A percentile compares a stretch with the other conserved stretches of the same genome.
Evolutionary conservation across 2,329 filamentous ascomycete genomes (phyloP).

Genomic region (Cordyceps javanica): DNA sequence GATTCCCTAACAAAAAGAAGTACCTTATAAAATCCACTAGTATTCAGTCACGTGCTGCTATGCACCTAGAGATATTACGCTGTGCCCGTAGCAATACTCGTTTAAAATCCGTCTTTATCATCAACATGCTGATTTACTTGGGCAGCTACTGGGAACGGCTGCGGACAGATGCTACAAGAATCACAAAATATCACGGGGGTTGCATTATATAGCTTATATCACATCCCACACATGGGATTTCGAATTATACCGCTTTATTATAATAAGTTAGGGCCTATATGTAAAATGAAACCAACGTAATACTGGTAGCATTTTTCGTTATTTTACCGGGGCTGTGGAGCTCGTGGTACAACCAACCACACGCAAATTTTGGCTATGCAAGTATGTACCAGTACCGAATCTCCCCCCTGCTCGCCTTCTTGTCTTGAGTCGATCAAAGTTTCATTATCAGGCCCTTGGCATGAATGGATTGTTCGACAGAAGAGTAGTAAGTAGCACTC

Average conservation of each 20-base stretch:
- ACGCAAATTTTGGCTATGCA: neutral
- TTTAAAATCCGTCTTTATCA: conserved; percentile 1
- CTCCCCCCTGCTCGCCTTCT: neutral
- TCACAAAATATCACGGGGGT: conserved; percentile 2
- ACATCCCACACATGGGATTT: neutral
- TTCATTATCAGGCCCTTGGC: no score
- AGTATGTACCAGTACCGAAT: neutral
- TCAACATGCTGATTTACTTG: neutral
- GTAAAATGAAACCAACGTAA: no score
- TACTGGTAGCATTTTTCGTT: neutral
- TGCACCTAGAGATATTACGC: no score
- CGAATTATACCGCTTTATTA: neutral
- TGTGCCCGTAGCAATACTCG: no score
- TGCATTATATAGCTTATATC: neutral
- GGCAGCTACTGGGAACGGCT: conserved; percentile 1
- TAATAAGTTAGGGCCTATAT: no score
- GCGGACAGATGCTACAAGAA: neutral
- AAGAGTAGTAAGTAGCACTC: no score
- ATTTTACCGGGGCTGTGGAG: neutral
- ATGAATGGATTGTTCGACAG: no score
- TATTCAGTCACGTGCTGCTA: no score
- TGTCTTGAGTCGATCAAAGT: neutral
- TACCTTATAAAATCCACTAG: no score
- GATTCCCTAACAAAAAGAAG: no score
- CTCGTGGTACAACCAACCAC: neutral